Conservation (phyloP, 2,329 filamentous ascomycete species). For the Fusarium verticillioides region DNA sequence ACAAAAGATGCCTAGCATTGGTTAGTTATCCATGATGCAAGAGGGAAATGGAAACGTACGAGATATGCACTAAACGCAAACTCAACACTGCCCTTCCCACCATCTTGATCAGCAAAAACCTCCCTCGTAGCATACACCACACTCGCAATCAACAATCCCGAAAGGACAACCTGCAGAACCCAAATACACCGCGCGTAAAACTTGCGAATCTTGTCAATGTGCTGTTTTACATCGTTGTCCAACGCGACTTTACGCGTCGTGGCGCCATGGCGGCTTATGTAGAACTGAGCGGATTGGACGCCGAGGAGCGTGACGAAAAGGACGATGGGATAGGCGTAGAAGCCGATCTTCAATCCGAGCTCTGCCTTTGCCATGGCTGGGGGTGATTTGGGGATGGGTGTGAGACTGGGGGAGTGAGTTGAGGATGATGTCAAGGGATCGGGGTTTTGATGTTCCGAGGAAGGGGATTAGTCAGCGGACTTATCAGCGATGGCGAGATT, state of each 20-base stretch:
- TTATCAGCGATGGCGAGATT: conserved; percentile 9
- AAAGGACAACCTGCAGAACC: conserved; percentile 49
- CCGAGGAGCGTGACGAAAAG: conserved; percentile 52
- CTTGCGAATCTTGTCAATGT: conserved; percentile 43
- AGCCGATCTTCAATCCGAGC: conserved; percentile 52
- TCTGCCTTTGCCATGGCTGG: conserved; percentile 49
- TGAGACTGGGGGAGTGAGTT: neutral
- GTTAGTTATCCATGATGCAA: neutral
- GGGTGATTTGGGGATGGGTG: neutral
- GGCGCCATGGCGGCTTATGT: conserved; percentile 46
- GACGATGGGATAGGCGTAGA: conserved; percentile 55
- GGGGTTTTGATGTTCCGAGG: conserved; percentile 18
- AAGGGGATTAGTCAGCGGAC: conserved; percentile 5
- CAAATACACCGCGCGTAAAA: conserved; percentile 51
- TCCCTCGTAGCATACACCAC: conserved; percentile 48
- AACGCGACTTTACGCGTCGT: conserved; percentile 40
- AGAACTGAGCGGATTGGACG: conserved; percentile 53
- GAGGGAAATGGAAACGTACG: conserved; percentile 38
- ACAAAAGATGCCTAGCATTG: conserved; percentile 51
- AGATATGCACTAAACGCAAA: conserved; percentile 57
- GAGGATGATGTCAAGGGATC: conserved; percentile 23
- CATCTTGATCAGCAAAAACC: conserved; percentile 46
- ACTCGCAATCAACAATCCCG: conserved; percentile 49
- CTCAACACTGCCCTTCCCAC: conserved; percentile 38
- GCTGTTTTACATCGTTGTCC: conserved; percentile 45